A percentile compares a stretch with the other conserved stretches of the same genome.
Conservation (phyloP, 257 asterid species). For the Lycium ferocissimum region DNA sequence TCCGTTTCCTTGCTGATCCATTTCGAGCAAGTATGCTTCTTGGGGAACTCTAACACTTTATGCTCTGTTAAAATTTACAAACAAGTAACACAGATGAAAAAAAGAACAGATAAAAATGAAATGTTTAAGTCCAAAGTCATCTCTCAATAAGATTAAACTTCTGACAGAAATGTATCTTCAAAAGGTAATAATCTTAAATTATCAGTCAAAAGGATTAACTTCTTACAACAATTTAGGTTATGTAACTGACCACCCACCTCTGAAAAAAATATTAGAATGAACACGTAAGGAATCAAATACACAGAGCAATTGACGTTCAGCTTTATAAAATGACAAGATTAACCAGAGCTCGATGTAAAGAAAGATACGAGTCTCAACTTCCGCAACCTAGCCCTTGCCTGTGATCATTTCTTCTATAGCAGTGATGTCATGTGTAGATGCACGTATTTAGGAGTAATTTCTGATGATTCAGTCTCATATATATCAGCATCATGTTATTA, state of each 20-base stretch:
- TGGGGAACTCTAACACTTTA: slow-evolving; percentile 25
- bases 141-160: neutral
- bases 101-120: neutral
- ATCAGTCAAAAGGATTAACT: neutral
- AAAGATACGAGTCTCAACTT: neutral
- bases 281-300: neutral
- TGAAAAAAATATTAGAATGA: neutral
- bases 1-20: slow-evolving; percentile 93
- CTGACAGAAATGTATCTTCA: neutral
- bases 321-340: neutral
- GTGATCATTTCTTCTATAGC: neutral
- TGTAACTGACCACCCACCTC: neutral
- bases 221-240: neutral
- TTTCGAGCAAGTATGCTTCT: slow-evolving; percentile 35
- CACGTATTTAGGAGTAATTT: neutral
- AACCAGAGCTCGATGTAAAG: neutral
- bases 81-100: neutral
- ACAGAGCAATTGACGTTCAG: neutral
- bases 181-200: slow-evolving; percentile 4
- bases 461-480: neutral
- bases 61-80: neutral
- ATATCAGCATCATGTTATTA: no score
- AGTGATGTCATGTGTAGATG: neutral
- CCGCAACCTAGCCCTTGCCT: neutral
- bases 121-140: neutral